These are phyloP conservation scores for Phylloporus arenicola DNA, from an alignment of 768 basidiomycete genomes.

Conservation along the genomic window DNA sequence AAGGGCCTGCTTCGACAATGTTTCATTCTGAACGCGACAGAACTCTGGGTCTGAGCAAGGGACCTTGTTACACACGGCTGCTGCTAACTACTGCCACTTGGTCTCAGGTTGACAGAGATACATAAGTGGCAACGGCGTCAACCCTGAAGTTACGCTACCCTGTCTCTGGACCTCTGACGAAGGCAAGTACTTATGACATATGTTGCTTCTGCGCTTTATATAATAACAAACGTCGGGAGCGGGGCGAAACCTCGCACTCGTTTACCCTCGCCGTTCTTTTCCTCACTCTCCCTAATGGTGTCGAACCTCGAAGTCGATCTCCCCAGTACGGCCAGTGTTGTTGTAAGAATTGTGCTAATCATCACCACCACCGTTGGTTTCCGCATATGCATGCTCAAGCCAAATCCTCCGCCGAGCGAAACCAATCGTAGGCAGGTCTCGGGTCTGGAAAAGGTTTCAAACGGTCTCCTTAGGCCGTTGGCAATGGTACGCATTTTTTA, in stretches of 20 bases:
- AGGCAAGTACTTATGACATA: neutral
- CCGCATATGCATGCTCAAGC: slow-evolving; percentile 3
- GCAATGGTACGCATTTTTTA: neutral
- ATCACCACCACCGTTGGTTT: neutral
- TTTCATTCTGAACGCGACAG: too few species aligned
- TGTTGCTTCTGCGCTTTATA: neutral
- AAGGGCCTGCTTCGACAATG: too few species aligned
- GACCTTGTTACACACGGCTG: too few species aligned
- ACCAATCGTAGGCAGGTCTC: neutral
- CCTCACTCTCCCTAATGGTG: neutral
- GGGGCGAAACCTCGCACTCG: neutral
- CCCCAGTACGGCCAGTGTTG: neutral
- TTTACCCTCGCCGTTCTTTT: neutral
- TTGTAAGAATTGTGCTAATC: slow-evolving; percentile 2
- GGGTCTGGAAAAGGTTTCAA: neutral
- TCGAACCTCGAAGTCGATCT: neutral
- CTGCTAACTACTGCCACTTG: too few species aligned
- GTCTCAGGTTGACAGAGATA: neutral
- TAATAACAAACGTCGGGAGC: neutral
- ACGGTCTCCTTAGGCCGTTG: neutral
- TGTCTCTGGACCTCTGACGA: neutral
- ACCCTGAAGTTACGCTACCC: neutral
- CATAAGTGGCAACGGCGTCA: neutral
- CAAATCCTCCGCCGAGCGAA: slow-evolving; percentile 3
- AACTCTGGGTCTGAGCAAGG: too few species aligned